Evolutionary conservation across 768 basidiomycete genomes (phyloP), one percentile per base, ranked within the genome.

Genomic region (Lanmaoa rubissima): DNA sequence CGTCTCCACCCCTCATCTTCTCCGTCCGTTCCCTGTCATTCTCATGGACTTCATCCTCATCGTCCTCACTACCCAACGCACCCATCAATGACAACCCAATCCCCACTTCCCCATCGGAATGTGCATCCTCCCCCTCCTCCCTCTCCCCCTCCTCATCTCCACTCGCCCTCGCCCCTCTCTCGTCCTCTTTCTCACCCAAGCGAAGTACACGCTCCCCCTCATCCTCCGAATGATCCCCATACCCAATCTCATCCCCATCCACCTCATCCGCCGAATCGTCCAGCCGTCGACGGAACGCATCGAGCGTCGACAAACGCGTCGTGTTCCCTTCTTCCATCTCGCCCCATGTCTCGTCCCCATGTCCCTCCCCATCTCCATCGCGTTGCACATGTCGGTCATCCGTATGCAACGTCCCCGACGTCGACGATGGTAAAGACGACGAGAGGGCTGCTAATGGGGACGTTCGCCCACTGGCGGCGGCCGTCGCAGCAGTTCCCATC

Each of bases 61-160:
- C 73, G 14, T 67, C 69, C 2, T 69, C 76, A 13, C 59, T 73
- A 65, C 39, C 74, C 70, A 64, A 82, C 40, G 77, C 78, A 60
- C 83, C 82, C 51, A 91, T 71, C 51, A 90, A 70, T 2, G 84
- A 84, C 35, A 90, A 70, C 2, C 89, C 89, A 38, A 91, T 90
- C 0, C 85, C 89, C 1, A 81, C 74, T 48, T 83, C 81, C 4
- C 82, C 86, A 55, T 87, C 86, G 2, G 82, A 82, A 51, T 75
- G 59, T 7, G 69, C 76, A 4, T 73, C 67, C 17, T 61, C 63
- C 0, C 9, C 59, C 0, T 47, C 48, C 44, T 42, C 39, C 13
- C 28, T n/a, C 17, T 41, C 36, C 19, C 3, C 41, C 4, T 41
- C 3, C 41, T 21, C 48, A 4, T 40, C 34, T 17, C 31, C 21